A percentile compares a stretch with the other conserved stretches of the same genome.
Conservation (phyloP, 2,329 filamentous ascomycete genomes). For the Fusarium ambrosium region DNA sequence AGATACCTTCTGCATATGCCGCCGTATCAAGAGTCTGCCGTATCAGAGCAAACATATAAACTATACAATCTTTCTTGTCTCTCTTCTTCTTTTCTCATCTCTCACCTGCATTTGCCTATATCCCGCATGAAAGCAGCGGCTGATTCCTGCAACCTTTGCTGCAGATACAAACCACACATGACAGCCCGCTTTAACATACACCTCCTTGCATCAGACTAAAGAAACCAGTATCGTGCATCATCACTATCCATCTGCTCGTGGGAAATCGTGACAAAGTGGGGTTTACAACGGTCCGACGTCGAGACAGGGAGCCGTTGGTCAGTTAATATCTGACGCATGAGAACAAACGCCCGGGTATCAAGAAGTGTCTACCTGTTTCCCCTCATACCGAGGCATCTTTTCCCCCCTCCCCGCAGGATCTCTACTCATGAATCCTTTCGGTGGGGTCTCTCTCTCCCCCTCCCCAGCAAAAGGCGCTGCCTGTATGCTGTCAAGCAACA, state of each 20-base stretch:
- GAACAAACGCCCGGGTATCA: not conserved
- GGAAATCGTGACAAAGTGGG: not conserved
- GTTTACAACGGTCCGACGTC: not conserved
- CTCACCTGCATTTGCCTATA: not conserved
- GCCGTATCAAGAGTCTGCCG: not conserved
- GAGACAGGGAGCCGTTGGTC: not conserved
- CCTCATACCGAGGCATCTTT: not conserved
- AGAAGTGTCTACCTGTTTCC: not conserved
- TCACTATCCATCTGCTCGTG: not conserved
- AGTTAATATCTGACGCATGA: not conserved
- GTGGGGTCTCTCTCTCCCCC: not conserved
- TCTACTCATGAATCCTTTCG: not conserved
- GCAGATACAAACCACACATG: not conserved
- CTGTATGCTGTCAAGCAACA: constrained; percentile 7
- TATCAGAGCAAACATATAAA: not conserved
- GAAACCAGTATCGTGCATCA: not conserved
- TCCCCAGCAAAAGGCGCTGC: not conserved
- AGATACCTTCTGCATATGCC: not conserved
- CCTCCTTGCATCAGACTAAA: not conserved
- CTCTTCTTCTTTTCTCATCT: not conserved
- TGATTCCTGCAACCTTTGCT: not conserved
- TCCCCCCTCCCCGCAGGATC: not conserved
- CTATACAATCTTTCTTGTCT: not conserved
- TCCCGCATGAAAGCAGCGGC: not conserved
- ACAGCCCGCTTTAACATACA: not conserved